A percentile compares a stretch with the other conserved stretches of the same genome.
phyloP scores from a whole-genome alignment of 495 filamentous ascomycete genomes.

The Penicillium desertorum region DNA sequence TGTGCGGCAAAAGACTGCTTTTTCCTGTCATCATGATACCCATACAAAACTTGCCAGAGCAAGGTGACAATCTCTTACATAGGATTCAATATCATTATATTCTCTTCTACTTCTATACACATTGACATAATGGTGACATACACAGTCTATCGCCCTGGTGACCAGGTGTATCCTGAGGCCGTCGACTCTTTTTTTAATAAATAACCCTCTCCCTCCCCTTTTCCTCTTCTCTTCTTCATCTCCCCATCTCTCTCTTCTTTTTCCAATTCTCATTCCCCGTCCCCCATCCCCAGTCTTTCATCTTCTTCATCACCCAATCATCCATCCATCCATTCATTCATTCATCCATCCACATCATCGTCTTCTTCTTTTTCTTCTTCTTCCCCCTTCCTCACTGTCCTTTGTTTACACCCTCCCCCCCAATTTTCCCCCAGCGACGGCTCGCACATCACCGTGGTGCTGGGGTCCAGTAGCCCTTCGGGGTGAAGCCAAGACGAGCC shows the following conservation, averaged over 20 bases:
- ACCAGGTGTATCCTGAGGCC: neutral
- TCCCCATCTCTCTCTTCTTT: neutral
- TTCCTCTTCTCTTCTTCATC: slow-evolving; percentile 9
- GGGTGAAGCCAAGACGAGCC: too few species aligned
- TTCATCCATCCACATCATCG: too few species aligned
- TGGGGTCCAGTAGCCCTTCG: too few species aligned
- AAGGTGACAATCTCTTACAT: slow-evolving; percentile 12
- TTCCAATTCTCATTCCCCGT: neutral
- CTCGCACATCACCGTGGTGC: too few species aligned
- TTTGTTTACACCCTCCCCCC: too few species aligned
- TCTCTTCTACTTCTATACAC: neutral
- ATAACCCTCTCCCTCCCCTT: neutral
- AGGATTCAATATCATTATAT: slow-evolving; percentile 9
- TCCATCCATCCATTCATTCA: neutral
- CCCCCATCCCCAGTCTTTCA: neutral
- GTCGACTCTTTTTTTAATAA: neutral
- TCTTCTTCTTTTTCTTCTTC: neutral
- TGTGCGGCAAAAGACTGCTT: slow-evolving; percentile 10
- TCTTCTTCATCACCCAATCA: neutral
- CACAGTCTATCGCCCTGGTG: neutral
- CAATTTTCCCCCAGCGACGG: too few species aligned
- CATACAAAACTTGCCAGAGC: slow-evolving; percentile 14
- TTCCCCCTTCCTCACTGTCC: neutral
- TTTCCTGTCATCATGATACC: slow-evolving; percentile 11
- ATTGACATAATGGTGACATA: neutral